These are phyloP conservation scores for Malus hybrid DNA, from an alignment of 331 rosid genomes.

Conservation along the genomic window DNA sequence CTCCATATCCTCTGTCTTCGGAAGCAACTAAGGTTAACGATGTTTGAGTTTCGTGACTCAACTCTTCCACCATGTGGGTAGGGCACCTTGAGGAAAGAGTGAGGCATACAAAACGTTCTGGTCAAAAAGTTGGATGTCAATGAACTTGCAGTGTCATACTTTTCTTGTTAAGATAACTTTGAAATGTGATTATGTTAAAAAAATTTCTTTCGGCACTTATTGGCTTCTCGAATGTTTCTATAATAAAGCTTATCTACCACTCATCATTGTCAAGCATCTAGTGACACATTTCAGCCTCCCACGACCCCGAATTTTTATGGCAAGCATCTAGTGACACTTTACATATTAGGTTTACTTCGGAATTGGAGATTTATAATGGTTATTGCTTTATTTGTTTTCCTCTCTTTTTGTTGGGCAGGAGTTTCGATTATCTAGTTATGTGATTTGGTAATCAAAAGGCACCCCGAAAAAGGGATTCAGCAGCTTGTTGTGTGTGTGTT, in stretches of 20 bases:
- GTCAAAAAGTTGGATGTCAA: background rate
- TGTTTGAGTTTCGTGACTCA: background rate
- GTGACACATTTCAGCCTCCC: background rate
- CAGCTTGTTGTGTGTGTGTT: background rate
- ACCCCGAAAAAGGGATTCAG: background rate
- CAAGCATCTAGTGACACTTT: background rate
- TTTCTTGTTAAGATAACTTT: background rate
- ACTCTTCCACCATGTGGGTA: background rate
- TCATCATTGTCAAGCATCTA: background rate
- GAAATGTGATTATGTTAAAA: background rate
- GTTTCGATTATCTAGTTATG: background rate
- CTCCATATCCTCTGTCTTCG: background rate
- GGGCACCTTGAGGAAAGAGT: background rate
- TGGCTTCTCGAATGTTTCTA: background rate
- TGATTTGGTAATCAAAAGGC: background rate
- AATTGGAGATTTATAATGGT: background rate
- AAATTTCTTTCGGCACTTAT: background rate
- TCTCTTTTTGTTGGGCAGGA: background rate
- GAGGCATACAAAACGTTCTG: background rate
- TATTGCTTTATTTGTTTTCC: background rate
- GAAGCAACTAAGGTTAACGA: background rate
- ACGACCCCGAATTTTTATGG: background rate
- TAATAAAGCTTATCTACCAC: background rate
- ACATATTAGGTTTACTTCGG: background rate
- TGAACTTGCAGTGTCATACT: background rate